Percentiles rank a stretch among this genome's conserved stretches.
Evolutionary conservation across 2,329 filamentous ascomycete species (phyloP).

Genomic region (Onygenales sp.): DNA sequence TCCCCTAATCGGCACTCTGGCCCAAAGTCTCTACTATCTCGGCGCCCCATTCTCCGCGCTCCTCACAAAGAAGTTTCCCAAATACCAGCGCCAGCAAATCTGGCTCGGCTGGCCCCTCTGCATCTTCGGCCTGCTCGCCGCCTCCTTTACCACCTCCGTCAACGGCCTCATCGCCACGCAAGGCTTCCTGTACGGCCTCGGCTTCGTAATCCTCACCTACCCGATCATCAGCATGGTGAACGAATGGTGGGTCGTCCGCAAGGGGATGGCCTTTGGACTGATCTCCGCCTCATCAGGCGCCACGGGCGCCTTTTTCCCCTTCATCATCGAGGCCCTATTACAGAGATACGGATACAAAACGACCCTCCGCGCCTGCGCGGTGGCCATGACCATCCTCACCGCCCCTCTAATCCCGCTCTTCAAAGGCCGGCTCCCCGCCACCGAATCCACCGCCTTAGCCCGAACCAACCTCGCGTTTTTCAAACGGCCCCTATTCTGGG

Average conservation of each 20-base stretch:
- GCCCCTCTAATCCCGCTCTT: conserved; percentile 25
- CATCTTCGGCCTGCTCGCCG: conserved; percentile 25
- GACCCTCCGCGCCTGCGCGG: conserved; percentile 35
- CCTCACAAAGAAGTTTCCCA: not conserved
- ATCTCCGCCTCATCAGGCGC: conserved; percentile 33
- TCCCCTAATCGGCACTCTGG: conserved; percentile 17
- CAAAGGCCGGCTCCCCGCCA: conserved; percentile 16
- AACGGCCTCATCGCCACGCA: conserved; percentile 31
- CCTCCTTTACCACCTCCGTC: conserved; percentile 26
- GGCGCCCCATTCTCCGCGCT: not conserved
- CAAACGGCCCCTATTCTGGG: conserved; percentile 27
- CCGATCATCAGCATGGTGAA: conserved; percentile 33
- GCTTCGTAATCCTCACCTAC: conserved; percentile 30
- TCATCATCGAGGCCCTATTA: conserved; percentile 36
- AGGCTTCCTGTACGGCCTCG: conserved; percentile 31
- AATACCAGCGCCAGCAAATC: not conserved
- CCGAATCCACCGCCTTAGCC: conserved; percentile 10
- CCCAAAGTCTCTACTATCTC: not conserved
- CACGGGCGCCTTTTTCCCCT: conserved; percentile 37
- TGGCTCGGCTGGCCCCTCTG: conserved; percentile 27
- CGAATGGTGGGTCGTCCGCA: conserved; percentile 30
- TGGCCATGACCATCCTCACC: conserved; percentile 33
- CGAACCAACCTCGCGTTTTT: conserved; percentile 25
- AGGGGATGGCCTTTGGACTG: conserved; percentile 36
- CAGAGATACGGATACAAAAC: conserved; percentile 34